Evolutionary conservation across 305 asterid species (phyloP), one percentile per base, ranked within the genome.

Genomic region (Striga hermonthica): DNA sequence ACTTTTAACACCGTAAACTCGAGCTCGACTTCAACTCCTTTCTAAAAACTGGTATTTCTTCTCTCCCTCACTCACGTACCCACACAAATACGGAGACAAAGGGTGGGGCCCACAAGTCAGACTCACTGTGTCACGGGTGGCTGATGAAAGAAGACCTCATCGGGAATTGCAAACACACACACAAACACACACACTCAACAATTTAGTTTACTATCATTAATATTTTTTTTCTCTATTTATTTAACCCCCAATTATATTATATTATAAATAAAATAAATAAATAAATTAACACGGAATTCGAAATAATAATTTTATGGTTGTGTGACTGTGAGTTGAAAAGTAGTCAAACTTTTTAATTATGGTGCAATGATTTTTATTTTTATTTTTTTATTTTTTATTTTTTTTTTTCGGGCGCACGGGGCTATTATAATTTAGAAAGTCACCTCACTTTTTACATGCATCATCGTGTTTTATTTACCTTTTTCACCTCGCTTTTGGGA

Each of bases 281-380:
- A 14, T 53, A 6, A 8, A 44, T 44, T 44, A 44, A 44, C 12
- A 8, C 12, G 5, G 4, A 44, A 9, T 44, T 8, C 3, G 0
- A 9, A 9, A 44, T 9, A 9, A 8, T 44, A 53, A 53, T 15
- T 1, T 9, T 8, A 47, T n/a, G 1, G n/a, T 3, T 10, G 6
- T 8, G 12, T 4, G 13, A 11, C n/a, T n/a, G 3, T 43, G 39
- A n/a, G 50, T 44, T 45, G 8, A 52, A 66, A 14, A 57, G 22
- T 5, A 57, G 52, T 68, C 72, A 48, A 57, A 41, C 35, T 22
- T 31, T 63, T 64, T 74, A 86, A 83, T 86, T 77, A 86, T 83
- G 83, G 60, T 40, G 86, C 80, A 80, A 86, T 86, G 83, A 86
- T 86, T 80, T 56, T 82, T 74, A 80, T n/a, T 22, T 22, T 22